A percentile compares a stretch with the other conserved stretches of the same genome.
These are phyloP conservation scores for Chimonanthus praecox DNA, from an alignment of 164 flowering plant species.

Conservation along the genomic window DNA sequence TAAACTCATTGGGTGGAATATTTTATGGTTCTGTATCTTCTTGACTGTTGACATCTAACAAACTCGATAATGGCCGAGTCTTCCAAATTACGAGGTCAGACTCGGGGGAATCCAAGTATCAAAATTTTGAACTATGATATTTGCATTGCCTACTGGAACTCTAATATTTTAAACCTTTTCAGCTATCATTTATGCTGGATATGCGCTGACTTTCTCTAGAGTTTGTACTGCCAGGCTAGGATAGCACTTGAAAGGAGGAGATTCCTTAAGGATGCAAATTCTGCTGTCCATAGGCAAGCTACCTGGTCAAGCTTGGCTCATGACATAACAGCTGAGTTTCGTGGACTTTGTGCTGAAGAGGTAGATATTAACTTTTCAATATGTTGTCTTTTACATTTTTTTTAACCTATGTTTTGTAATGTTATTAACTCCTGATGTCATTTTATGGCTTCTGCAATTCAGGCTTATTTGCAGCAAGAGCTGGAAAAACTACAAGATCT, in stretches of 20 bases:
- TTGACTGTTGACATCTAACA: no score
- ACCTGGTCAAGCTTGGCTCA: constrained; percentile 98
- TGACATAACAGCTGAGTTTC: constrained; percentile 99
- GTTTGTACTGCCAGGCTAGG: constrained; percentile 61
- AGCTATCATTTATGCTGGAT: neutral
- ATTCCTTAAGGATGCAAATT: constrained; percentile 88
- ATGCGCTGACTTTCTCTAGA: neutral
- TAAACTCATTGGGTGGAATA: neutral
- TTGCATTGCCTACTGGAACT: neutral
- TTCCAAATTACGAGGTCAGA: no score
- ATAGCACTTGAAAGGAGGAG: constrained; percentile 88
- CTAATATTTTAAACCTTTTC: neutral
- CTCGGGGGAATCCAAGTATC: no score
- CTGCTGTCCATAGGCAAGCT: constrained; percentile 87
- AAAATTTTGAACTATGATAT: no score
- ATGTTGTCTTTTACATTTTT: neutral
- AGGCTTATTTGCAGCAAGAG: constrained; percentile 99
- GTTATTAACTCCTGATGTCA: neutral
- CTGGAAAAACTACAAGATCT: constrained; percentile 89
- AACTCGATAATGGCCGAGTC: no score
- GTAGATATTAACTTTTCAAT: constrained; percentile 33
- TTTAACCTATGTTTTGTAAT: neutral
- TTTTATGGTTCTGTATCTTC: neutral
- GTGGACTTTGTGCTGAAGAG: constrained; percentile 99
- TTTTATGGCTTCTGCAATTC: constrained; percentile 6